A percentile compares a stretch with the other conserved stretches of the same genome.
Conservation (phyloP, 2,329 filamentous ascomycete species). For the Penicillium brevicompactum region DNA sequence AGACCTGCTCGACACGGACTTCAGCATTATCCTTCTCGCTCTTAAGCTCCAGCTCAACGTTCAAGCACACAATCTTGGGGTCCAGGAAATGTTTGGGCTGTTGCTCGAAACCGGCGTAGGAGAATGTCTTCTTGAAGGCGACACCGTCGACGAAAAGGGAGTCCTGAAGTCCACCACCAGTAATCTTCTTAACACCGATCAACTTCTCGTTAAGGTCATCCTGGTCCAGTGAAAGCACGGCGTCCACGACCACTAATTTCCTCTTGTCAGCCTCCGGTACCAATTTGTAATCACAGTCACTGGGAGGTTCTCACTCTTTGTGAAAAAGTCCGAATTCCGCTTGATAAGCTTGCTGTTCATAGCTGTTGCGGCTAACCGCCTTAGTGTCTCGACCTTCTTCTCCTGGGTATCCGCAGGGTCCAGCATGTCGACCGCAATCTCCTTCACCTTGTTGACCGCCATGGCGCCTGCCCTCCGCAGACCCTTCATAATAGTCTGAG, state of each 20-base stretch:
- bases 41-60: conserved; percentile 97
- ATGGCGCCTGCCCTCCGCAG: conserved; percentile 82
- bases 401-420: conserved; percentile 78
- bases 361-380: conserved; percentile 87
- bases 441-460: conserved; percentile 98
- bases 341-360: conserved; percentile 99
- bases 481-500: conserved; percentile 96
- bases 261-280: conserved; percentile 17
- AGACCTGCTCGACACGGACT: conserved; percentile 95
- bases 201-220: conserved; percentile 96
- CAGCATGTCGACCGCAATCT: conserved; percentile 73
- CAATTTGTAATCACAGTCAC: conserved; percentile 3
- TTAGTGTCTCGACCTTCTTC: conserved; percentile 84
- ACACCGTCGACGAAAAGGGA: conserved; percentile 97
- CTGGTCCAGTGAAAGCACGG: conserved; percentile 92
- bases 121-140: conserved; percentile 99
- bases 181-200: conserved; percentile 98
- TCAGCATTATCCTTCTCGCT: conserved; percentile 99
- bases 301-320: conserved; percentile 70
- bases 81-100: conserved; percentile 94
- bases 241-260: conserved; percentile 87
- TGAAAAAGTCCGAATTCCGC: conserved; percentile 95
- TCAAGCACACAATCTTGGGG: conserved; percentile 95
- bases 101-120: conserved; percentile 98
- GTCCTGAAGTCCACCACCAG: conserved; percentile 91